These are phyloP conservation scores for Colletotrichum simmondsii DNA, from an alignment of 2,329 filamentous ascomycete genomes.

Conservation along the genomic window DNA sequence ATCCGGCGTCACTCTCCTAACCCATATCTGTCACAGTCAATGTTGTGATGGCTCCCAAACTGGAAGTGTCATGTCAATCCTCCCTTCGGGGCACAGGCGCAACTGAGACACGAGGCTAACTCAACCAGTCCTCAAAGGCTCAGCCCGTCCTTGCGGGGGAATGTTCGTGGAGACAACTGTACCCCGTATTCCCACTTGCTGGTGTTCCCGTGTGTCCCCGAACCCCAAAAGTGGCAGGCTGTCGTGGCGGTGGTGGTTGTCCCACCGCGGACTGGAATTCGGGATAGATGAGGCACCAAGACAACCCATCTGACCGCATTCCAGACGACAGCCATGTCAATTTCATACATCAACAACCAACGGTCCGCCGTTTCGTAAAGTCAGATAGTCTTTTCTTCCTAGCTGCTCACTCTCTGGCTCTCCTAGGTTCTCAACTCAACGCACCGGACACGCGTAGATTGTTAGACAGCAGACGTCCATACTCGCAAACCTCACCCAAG, in stretches of 20 bases:
- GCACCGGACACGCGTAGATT: no score
- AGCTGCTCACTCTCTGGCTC: not conserved
- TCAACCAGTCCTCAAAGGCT: not conserved
- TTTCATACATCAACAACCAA: conserved; percentile 1
- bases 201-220: not conserved
- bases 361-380: not conserved
- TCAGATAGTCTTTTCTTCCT: not conserved
- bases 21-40: not conserved
- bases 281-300: conserved; percentile 14
- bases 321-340: not conserved
- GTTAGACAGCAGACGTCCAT: no score
- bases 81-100: not conserved
- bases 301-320: conserved; percentile 16
- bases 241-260: not conserved
- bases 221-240: not conserved
- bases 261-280: conserved; percentile 12
- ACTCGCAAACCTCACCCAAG: not conserved
- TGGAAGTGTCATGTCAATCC: not conserved
- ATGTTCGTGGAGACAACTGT: not conserved
- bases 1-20: not conserved
- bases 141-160: not conserved
- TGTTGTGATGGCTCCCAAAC: not conserved
- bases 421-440: not conserved
- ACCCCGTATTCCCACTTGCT: not conserved
- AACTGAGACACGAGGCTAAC: conserved; percentile 1